phyloP scores from a whole-genome alignment of 208 protist genomes.

The Acanthamoeba triangularis region DNA sequence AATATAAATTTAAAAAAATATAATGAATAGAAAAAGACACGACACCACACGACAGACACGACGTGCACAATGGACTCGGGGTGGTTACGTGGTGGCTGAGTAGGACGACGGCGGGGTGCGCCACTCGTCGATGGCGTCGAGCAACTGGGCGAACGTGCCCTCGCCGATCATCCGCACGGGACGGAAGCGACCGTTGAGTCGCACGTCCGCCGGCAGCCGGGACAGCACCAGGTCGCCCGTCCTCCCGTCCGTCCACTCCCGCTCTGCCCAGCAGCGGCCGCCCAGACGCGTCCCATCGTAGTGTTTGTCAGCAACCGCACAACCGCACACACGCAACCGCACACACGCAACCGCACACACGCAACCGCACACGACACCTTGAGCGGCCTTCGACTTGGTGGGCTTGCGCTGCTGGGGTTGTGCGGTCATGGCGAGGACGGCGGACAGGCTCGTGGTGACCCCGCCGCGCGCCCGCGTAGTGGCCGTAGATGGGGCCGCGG shows the following conservation, averaged over 20 bases:
- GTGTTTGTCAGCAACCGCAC: not conserved
- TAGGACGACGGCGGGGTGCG: not conserved
- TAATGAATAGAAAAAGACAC: no score
- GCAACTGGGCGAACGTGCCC: conserved; percentile 57
- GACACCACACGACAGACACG: no score
- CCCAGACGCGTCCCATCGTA: not conserved
- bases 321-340: not conserved
- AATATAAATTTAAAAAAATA: not conserved
- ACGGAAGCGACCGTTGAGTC: conserved; percentile 47
- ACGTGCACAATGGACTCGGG: no score
- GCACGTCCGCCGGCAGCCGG: not conserved
- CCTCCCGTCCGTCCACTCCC: not conserved
- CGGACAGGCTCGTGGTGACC: not conserved
- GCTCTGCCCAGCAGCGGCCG: not conserved
- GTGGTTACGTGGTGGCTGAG: not conserved
- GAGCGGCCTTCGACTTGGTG: not conserved
- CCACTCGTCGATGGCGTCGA: conserved; percentile 55
- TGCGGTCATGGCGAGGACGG: not conserved
- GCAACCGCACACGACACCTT: not conserved
- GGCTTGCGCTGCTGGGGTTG: not conserved
- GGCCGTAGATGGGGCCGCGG: not conserved
- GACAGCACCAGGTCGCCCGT: not conserved
- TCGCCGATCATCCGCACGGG: conserved; percentile 21
- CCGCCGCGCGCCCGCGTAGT: not conserved
- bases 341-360: not conserved